These are phyloP conservation scores for Globisporangium echinulatum DNA, from an alignment of 352 stramenopile genomes.

Conservation along the genomic window DNA sequence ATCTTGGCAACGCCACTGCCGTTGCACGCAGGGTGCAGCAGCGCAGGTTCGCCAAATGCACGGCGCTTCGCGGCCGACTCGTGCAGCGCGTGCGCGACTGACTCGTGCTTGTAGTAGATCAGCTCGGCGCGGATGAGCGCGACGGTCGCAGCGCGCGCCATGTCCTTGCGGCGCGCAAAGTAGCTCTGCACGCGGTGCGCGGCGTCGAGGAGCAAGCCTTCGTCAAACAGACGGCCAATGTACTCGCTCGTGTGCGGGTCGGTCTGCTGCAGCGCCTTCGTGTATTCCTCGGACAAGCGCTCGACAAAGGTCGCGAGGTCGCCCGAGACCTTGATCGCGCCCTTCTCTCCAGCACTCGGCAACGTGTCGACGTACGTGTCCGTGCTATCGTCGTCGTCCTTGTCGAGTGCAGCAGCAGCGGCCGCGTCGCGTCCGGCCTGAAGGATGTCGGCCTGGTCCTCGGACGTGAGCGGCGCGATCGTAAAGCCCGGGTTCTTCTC, in stretches of 20 bases:
- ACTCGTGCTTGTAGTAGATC: constrained; percentile 97
- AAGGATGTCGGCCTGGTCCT: constrained; percentile 84
- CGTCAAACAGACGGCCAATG: constrained; percentile 90
- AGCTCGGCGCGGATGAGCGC: constrained; percentile 92
- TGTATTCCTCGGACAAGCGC: constrained; percentile 97
- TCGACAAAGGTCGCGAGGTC: constrained; percentile 87
- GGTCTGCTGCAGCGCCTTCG: constrained; percentile 95
- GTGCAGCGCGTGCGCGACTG: constrained; percentile 78
- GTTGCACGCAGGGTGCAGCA: constrained; percentile 87
- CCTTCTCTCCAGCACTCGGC: constrained; percentile 63
- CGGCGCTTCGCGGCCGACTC: constrained; percentile 75
- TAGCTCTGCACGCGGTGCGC: constrained; percentile 88
- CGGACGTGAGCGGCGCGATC: constrained; percentile 60
- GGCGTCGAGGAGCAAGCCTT: constrained; percentile 87
- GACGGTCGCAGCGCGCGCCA: constrained; percentile 77
- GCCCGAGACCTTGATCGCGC: constrained; percentile 84
- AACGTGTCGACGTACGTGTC: constrained; percentile 74
- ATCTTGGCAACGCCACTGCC: constrained; percentile 31
- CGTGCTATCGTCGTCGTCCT: constrained; percentile 71
- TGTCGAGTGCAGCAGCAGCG: constrained; percentile 23
- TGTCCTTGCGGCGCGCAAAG: constrained; percentile 79
- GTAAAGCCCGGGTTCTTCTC: constrained; percentile 81
- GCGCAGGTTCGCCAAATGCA: constrained; percentile 77
- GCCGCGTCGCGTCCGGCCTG: constrained; percentile 69
- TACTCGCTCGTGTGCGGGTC: constrained; percentile 96